These are phyloP conservation scores for Xerocomus spinulosus DNA, from an alignment of 768 basidiomycete species.

Conservation along the genomic window DNA sequence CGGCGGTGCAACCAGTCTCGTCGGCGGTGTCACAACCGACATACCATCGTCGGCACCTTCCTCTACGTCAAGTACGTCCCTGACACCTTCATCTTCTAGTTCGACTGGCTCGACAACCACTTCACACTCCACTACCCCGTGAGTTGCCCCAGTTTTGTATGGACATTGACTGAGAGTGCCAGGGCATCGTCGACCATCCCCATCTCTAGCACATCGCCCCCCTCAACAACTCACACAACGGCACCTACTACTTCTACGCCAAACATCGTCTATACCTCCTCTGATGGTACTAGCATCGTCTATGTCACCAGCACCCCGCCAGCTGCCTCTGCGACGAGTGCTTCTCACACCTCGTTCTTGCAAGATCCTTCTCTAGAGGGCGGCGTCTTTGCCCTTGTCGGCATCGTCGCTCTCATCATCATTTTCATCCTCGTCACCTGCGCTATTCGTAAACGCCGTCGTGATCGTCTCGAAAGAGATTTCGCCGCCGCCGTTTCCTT, in stretches of 20 bases:
- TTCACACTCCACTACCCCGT: constrained; percentile 20
- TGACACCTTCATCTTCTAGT: constrained; percentile 23
- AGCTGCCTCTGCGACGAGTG: constrained; percentile 19
- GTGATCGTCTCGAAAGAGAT: constrained; percentile 34
- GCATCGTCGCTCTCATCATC: constrained; percentile 43
- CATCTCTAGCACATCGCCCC: constrained; percentile 8
- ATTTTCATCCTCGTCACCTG: constrained; percentile 43
- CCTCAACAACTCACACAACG: constrained; percentile 8
- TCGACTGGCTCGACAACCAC: constrained; percentile 24
- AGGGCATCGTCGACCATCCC: constrained; percentile 9
- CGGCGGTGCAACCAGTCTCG: constrained; percentile 12
- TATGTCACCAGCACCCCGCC: constrained; percentile 32
- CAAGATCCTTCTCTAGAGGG: constrained; percentile 63
- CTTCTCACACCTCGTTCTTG: constrained; percentile 44
- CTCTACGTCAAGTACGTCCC: constrained; percentile 14
- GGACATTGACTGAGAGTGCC: background rate
- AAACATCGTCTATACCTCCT: constrained; percentile 15
- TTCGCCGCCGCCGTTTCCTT: constrained; percentile 47
- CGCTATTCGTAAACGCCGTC: constrained; percentile 45
- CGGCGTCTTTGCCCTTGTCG: constrained; percentile 51
- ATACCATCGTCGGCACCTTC: constrained; percentile 18
- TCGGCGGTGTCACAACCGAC: constrained; percentile 6
- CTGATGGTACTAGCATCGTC: constrained; percentile 26
- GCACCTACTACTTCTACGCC: constrained; percentile 11
- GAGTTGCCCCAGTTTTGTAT: constrained; percentile 3